Evolutionary conservation across 768 basidiomycete genomes (phyloP).

Genomic region (Suillus brevipes): DNA sequence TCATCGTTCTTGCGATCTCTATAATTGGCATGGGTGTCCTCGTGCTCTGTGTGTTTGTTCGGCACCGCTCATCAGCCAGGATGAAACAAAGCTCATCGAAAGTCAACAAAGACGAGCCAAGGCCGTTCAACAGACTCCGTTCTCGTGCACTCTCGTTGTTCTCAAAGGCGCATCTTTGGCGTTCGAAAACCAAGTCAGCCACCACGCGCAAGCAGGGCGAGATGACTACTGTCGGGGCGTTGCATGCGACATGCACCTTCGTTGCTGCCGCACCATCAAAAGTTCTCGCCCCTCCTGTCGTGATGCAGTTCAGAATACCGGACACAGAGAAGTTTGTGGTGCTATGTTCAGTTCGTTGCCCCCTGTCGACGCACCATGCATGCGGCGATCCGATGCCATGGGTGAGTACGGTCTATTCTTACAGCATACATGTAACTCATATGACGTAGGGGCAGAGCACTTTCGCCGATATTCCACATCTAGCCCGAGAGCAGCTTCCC

Average conservation of each 20-base stretch:
- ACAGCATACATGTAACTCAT: neutral
- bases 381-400: neutral
- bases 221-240: constrained; percentile 21
- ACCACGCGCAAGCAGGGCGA: constrained; percentile 1
- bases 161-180: constrained; percentile 6
- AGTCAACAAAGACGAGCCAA: neutral
- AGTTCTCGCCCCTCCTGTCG: constrained; percentile 20
- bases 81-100: neutral
- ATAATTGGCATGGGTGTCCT: constrained; percentile 23
- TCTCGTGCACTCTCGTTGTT: constrained; percentile 1
- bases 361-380: neutral
- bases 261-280: constrained; percentile 29
- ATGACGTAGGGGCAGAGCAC: neutral
- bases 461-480: neutral
- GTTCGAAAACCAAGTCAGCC: neutral
- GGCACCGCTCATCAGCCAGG: constrained; percentile 15
- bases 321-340: constrained; percentile 13
- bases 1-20: constrained; percentile 20
- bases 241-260: constrained; percentile 23
- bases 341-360: neutral
- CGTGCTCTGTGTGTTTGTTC: constrained; percentile 20
- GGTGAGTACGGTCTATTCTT: neutral
- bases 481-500: neutral
- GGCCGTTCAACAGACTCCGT: neutral
- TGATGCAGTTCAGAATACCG: constrained; percentile 24